Evolutionary conservation across 371 early-diverging fungal species (phyloP).

Genomic region (Mortierella sp.): DNA sequence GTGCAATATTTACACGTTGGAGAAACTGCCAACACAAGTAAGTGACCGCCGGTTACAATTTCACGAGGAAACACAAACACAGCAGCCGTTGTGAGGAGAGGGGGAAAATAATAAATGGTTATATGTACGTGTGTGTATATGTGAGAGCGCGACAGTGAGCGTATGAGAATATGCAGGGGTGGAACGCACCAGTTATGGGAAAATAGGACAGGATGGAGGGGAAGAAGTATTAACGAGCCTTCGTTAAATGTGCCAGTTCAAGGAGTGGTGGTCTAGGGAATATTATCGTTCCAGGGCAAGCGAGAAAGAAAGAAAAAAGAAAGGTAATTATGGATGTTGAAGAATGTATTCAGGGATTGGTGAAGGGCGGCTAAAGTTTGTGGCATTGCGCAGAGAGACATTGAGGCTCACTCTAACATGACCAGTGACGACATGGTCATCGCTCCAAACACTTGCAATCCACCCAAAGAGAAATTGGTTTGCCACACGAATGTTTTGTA

Average conservation of each 20-base stretch:
- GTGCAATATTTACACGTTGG: constrained; percentile 14
- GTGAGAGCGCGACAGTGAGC: background rate
- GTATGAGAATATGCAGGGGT: constrained; percentile 21
- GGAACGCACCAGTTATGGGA: background rate
- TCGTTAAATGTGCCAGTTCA: background rate
- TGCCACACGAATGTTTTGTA: background rate
- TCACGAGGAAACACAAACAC: constrained; percentile 12
- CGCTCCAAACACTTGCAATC: background rate
- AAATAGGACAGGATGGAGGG: background rate
- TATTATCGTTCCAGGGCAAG: background rate
- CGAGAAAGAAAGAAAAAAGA: constrained; percentile 4
- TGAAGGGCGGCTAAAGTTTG: constrained; percentile 1
- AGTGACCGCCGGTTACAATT: background rate
- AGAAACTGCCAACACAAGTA: background rate
- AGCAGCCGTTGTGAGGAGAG: constrained; percentile 17
- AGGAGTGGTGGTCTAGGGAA: background rate
- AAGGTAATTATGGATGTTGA: background rate
- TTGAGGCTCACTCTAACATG: constrained; percentile 2
- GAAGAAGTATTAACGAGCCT: background rate
- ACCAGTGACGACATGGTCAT: background rate
- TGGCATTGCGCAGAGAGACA: constrained; percentile 1
- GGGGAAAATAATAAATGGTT: background rate
- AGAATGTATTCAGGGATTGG: background rate
- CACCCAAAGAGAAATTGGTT: background rate
- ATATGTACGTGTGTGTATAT: background rate